phyloP scores from a whole-genome alignment of 345 rosid species.

The thale cress (Arabidopsis thaliana) region TAIR10.1 NC_003071.7:15037001-15037500 shows the following conservation, averaged over 20 bases:
- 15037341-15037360: conserved; percentile 39
- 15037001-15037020: not conserved
- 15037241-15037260: not conserved
- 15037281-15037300: not conserved
- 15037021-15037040: conserved; percentile 10
- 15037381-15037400: not conserved
- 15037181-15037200: conserved; percentile 43
- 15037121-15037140: conserved; percentile 46
- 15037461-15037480: conserved; percentile 29
- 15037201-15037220: conserved; percentile 27
- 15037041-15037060: conserved; percentile 6
- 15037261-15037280: not conserved
- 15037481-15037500: conserved; percentile 29
- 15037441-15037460: conserved; percentile 47
- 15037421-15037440: conserved; percentile 27
- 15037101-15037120: conserved; percentile 48
- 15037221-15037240: conserved; percentile 23
- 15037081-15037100: conserved; percentile 31
- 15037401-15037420: not conserved
- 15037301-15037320: not conserved
- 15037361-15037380: conserved; percentile 19
- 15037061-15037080: not conserved
- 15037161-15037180: conserved; percentile 42
- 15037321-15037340: conserved; percentile 24
- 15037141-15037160: conserved; percentile 31